Base-by-base conservation (phyloP, 1,284 basidiomycete genomes). In the Leccinum ponderosum region DNA sequence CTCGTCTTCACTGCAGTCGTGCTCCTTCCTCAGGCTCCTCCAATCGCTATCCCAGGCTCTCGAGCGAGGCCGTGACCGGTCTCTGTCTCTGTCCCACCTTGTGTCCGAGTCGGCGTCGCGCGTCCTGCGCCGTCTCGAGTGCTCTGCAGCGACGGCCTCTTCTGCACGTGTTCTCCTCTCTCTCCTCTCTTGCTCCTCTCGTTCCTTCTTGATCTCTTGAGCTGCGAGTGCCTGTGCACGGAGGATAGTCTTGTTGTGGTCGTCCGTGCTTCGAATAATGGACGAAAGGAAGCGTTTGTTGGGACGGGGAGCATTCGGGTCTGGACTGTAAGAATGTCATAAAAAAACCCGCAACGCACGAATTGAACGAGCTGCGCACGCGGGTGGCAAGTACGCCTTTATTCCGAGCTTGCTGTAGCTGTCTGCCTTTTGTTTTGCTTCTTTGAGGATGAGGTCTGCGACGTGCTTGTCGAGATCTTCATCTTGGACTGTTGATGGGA, bases 201-300 rank as follows among this genome's bases (percentile, higher is more conserved):
- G 77, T 67, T 85, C 87, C 44, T 78, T 75, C 62, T 91, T 86
- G 6, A 87, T 82, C 65, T 92, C 89, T 64, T 89, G 80, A 0
- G 91, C 91, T 31, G 89, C 87, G 17, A 83, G 75, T 0, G 90
- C 88, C 75, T 97, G 93, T 17, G 89, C 83, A 48, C 87, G 83
- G 8, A 95, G 77, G 17, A 97, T 79, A 12, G 90, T 87, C 73
- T 88, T 87, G 74, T 97, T 97, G 73, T 97, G 95, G 60, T 95
- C 94, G 70, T 95, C 94, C 3, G 95, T 96, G 64, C 85, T 94
- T 62, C 88, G 86, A 59, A 97, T 95, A 62, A 97, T 93, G 25
- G 90, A 89, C 0, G 88, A 85, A 20, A 97, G 79, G 75, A 97
- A 97, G 1, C 93, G 90, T 72, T 96, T 97, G 78, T 97, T 97